Conservation (phyloP, 441 rosid species). For the Theobroma grandiflorum region DNA sequence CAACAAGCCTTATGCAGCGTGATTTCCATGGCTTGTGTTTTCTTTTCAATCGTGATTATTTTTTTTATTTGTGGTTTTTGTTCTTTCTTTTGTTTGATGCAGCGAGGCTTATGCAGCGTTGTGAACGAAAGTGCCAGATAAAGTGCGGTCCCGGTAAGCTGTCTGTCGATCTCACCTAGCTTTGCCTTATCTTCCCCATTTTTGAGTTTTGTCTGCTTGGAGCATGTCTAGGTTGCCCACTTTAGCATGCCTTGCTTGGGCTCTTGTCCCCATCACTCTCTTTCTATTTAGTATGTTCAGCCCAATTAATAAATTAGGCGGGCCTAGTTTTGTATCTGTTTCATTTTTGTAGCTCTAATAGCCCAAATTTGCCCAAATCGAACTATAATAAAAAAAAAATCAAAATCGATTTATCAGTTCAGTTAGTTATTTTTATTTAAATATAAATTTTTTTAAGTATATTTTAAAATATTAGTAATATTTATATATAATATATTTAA, state of each 20-base stretch:
- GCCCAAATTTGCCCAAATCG: neutral
- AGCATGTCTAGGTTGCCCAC: neutral
- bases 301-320: neutral
- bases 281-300: neutral
- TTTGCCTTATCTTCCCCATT: neutral
- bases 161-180: neutral
- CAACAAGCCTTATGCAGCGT: no score
- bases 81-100: neutral
- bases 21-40: neutral
- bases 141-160: slow-evolving; percentile 36
- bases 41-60: neutral
- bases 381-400: no score
- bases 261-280: neutral
- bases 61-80: neutral
- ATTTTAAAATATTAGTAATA: no score
- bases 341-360: neutral
- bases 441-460: no score
- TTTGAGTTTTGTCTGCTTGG: neutral
- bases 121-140: slow-evolving; percentile 52
- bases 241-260: neutral
- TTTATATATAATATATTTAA: no score
- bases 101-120: slow-evolving; percentile 49
- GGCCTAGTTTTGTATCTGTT: neutral
- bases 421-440: no score
- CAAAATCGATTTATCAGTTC: no score